Percentiles rank a stretch among this genome's conserved stretches.
phyloP scores from a whole-genome alignment of 257 asterid species.

The Fraxinus americana region DNA sequence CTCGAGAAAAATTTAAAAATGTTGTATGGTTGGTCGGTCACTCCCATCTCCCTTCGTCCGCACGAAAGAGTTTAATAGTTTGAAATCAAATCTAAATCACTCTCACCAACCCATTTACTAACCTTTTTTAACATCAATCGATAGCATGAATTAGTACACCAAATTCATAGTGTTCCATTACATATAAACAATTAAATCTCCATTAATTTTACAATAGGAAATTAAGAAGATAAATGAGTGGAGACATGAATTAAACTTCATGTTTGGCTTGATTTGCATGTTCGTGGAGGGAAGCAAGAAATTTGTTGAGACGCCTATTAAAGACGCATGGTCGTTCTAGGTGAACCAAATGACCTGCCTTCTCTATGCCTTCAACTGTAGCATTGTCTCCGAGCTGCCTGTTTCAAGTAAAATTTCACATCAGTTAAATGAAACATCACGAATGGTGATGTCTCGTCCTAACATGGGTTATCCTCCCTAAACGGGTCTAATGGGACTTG shows the following conservation, averaged over 20 bases:
- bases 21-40: no score
- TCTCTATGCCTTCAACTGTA: conserved; percentile 52
- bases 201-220: background rate
- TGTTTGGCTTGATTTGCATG: background rate
- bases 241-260: no score
- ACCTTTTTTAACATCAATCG: background rate
- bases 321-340: conserved; percentile 82
- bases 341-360: conserved; percentile 91
- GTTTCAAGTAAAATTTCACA: background rate
- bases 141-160: background rate
- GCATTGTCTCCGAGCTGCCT: conserved; percentile 74
- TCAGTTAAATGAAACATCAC: background rate
- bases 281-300: conserved; percentile 60
- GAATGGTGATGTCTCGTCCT: background rate
- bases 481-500: background rate
- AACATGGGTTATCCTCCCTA: background rate
- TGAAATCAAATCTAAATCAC: no score
- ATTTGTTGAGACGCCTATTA: conserved; percentile 61
- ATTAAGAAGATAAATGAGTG: background rate
- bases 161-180: background rate
- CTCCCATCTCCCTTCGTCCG: no score
- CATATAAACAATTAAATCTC: background rate
- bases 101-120: no score
- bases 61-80: no score
- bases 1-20: no score